Conservation (phyloP, 495 filamentous ascomycete genomes). For the Penicillium turbatum region DNA sequence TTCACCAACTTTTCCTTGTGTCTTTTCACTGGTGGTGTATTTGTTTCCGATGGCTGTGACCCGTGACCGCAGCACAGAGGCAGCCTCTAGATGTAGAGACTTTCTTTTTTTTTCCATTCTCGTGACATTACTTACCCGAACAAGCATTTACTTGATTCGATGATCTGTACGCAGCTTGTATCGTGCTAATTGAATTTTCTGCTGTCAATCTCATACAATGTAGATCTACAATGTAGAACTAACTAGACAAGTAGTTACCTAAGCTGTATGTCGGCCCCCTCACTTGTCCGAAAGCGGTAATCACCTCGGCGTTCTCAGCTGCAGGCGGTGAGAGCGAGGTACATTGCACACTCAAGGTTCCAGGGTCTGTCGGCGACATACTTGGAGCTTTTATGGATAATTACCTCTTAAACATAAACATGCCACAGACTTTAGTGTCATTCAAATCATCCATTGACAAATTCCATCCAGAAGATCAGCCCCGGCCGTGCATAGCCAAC, state of each 20-base stretch:
- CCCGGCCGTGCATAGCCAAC: no score
- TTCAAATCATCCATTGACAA: no score
- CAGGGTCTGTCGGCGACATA: background rate
- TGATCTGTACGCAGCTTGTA: slow-evolving; percentile 11
- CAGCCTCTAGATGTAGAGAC: background rate
- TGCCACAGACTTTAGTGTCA: no score
- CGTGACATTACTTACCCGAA: slow-evolving; percentile 11
- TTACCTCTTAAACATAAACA: no score
- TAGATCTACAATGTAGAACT: background rate
- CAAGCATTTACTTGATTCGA: slow-evolving; percentile 8
- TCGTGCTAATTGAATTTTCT: slow-evolving; percentile 12
- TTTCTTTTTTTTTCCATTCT: slow-evolving; percentile 7
- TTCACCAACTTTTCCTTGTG: background rate
- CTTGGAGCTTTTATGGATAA: background rate
- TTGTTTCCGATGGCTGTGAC: background rate
- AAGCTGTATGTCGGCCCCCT: background rate
- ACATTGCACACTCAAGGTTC: slow-evolving; percentile 2
- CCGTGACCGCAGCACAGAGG: background rate
- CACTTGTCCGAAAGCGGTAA: slow-evolving; percentile 19
- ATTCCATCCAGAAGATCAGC: no score
- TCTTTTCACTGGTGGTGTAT: background rate
- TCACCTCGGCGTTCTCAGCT: slow-evolving; percentile 13
- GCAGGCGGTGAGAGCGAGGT: slow-evolving; percentile 9
- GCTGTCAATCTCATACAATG: background rate
- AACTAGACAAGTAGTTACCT: background rate